Evolutionary conservation across 371 early-diverging fungal species (phyloP).

Genomic region (Dipsacomyces acuminosporus): DNA sequence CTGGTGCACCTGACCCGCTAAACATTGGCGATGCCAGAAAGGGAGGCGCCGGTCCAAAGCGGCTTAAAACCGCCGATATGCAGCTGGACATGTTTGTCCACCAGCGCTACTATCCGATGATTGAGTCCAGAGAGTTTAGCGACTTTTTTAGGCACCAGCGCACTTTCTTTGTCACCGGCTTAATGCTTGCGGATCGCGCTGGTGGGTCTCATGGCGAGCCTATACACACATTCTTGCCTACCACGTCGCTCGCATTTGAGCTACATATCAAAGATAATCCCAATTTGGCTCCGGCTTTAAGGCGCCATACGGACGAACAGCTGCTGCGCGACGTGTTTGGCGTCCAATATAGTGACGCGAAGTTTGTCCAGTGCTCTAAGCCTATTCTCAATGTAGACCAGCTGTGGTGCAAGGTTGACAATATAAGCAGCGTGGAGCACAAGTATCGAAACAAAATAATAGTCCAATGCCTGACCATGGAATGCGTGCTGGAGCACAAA

Average conservation of each 20-base stretch:
- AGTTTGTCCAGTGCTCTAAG: slow-evolving; percentile 4
- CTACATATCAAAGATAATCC: slow-evolving; percentile 22
- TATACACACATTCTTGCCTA: slow-evolving; percentile 22
- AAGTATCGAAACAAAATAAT: neutral
- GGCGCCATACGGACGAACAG: slow-evolving; percentile 19
- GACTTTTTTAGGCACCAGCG: slow-evolving; percentile 27
- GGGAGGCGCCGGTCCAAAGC: neutral
- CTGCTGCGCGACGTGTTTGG: slow-evolving; percentile 27
- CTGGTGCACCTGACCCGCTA: slow-evolving; percentile 25
- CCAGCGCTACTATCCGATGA: slow-evolving; percentile 39
- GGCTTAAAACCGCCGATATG: neutral
- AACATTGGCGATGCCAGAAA: slow-evolving; percentile 1
- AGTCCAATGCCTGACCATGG: neutral
- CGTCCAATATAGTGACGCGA: slow-evolving; percentile 8
- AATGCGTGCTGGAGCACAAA: slow-evolving; percentile 22
- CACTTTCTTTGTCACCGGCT: slow-evolving; percentile 13
- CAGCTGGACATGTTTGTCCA: slow-evolving; percentile 35
- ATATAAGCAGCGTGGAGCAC: neutral
- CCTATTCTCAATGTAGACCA: slow-evolving; percentile 36
- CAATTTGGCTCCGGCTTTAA: slow-evolving; percentile 4
- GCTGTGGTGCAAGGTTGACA: slow-evolving; percentile 33
- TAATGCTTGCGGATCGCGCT: slow-evolving; percentile 23
- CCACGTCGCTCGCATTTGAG: slow-evolving; percentile 30
- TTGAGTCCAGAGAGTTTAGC: slow-evolving; percentile 28
- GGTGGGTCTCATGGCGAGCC: slow-evolving; percentile 13